Base-by-base conservation (phyloP, 495 filamentous ascomycete genomes). In the Antarctomyces pellizariae region DNA sequence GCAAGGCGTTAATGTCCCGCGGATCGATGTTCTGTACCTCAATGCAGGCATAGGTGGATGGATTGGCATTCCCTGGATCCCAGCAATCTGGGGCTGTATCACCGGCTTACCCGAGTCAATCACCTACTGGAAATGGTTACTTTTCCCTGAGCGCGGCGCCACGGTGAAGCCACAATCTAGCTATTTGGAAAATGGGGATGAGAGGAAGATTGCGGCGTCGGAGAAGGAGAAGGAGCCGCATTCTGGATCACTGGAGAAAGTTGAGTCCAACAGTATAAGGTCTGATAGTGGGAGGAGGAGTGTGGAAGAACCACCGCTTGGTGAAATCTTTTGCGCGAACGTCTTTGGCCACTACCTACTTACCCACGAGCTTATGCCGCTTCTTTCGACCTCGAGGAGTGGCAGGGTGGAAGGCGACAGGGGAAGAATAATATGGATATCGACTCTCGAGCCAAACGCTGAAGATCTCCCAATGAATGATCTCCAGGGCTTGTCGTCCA, bases 331-430 rank as follows among this genome's bases (percentile, higher is more conserved):
- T 47, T 74, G 70, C 45, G 68, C 80, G 27, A 95, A 95, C 42
- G 62, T 90, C 16, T 91, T 97, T 42, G 86, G 89, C 0, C 86
- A 95, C 49, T 95, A 97, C 45, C 52, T 93, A 36, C 71, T 97
- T 11, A 63, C 63, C 10, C 83, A 91, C 44, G 70, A 71, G 31
- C 56, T 92, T 2, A 52, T 68, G 28, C 70, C 77, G 0, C 55
- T 92, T 5, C 57, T 95, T 23, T 63, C 52, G 9, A 42, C 52
- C 0, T 39, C 42, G 7, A 41, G 46, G 17, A n/a, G n/a, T n/a
- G n/a, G n/a, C n/a, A n/a, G n/a, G n/a, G 46, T 49, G 22, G 33
- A 47, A 12, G 19, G 56, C 25, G 42, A 40, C 3, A 30, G 19
- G 2, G 66, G 67, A 4, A 67, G 79, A 13, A 57, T 95, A 25